phyloP scores from a whole-genome alignment of 345 rosid genomes.

The Rhodamnia rubescens region DNA sequence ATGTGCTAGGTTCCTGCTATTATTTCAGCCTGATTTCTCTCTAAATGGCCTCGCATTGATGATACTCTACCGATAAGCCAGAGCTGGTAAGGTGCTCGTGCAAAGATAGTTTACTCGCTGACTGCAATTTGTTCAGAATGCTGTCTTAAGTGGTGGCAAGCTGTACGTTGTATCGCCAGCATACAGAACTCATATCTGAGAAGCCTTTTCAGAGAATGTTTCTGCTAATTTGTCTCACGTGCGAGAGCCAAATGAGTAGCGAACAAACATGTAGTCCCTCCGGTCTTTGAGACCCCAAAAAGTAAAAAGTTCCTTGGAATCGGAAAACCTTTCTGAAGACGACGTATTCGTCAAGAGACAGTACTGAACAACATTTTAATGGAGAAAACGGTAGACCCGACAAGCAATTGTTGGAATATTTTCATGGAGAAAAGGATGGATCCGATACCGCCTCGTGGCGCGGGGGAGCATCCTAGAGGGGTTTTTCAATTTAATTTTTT shows the following conservation, averaged over 20 bases:
- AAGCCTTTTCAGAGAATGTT: not conserved
- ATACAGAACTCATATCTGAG: not conserved
- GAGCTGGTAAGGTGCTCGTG: not conserved
- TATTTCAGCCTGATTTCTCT: not conserved
- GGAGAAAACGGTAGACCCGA: not conserved
- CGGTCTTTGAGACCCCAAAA: not conserved
- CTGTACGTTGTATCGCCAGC: not conserved
- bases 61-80: not conserved
- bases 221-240: not conserved
- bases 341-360: not conserved
- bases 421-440: not conserved
- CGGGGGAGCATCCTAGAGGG: no score
- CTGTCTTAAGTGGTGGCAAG: not conserved
- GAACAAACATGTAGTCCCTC: not conserved
- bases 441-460: fast-evolving
- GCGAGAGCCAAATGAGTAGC: not conserved
- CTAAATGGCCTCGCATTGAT: not conserved
- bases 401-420: not conserved
- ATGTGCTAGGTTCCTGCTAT: slow-evolving; percentile 36
- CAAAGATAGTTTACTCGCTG: not conserved
- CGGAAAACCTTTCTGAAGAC: not conserved
- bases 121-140: not conserved
- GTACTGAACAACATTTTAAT: not conserved
- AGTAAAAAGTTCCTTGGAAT: not conserved
- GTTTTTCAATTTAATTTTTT: no score